phyloP scores from a whole-genome alignment of 2,329 filamentous ascomycete species.

The Trichoderma guizhouense region DNA sequence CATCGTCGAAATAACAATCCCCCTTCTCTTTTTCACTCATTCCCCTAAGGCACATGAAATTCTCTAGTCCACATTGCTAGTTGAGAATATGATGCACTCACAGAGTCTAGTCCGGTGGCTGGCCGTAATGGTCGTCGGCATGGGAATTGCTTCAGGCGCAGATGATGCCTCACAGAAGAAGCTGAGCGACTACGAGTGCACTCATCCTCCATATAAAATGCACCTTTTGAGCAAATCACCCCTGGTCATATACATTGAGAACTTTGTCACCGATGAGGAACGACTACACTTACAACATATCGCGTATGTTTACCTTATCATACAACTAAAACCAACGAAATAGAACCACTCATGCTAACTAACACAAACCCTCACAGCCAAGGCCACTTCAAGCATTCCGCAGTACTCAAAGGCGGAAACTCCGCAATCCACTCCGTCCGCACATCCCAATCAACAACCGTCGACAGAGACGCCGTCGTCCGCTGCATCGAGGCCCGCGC shows the following conservation, averaged over 20 bases:
- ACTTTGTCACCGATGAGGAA: conserved; percentile 44
- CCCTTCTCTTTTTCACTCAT: not conserved
- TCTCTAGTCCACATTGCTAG: not conserved
- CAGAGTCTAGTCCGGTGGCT: conserved; percentile 6
- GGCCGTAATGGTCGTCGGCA: not conserved
- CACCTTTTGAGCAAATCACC: conserved; percentile 47
- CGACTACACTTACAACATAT: conserved; percentile 40
- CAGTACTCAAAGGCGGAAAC: conserved; percentile 35
- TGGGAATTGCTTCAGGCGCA: not conserved
- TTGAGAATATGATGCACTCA: not conserved
- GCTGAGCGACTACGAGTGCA: conserved; percentile 24
- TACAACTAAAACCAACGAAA: not conserved
- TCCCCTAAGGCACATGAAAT: not conserved
- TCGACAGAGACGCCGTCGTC: conserved; percentile 39
- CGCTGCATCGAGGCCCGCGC: conserved; percentile 48
- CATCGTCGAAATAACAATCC: not conserved
- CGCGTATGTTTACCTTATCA: conserved; percentile 32
- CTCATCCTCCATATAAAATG: conserved; percentile 37
- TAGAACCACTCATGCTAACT: not conserved
- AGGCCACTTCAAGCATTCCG: conserved; percentile 44
- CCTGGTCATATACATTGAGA: conserved; percentile 47
- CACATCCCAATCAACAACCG: conserved; percentile 45
- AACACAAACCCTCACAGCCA: conserved; percentile 28
- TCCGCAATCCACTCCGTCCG: conserved; percentile 38
- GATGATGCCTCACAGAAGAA: conserved; percentile 3